phyloP scores from a whole-genome alignment of 1,284 basidiomycete species.

The Mycena sp. region DNA sequence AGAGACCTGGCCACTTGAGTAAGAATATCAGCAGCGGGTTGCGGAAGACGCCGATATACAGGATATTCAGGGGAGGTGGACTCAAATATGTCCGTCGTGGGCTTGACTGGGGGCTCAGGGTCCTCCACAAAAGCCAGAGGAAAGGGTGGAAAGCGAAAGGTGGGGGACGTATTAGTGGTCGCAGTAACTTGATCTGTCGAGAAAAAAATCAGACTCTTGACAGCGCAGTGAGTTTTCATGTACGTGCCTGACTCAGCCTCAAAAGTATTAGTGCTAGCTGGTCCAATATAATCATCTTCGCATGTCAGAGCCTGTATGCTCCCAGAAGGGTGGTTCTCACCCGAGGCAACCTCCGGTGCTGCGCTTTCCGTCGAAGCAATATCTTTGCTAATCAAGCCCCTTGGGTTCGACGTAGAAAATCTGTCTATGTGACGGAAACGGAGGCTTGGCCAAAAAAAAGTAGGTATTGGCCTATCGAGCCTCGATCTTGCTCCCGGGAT shows the following conservation, averaged over 20 bases:
- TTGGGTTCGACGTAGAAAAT: constrained; percentile 1
- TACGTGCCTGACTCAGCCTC: constrained; percentile 1
- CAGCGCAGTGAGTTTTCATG: too few species aligned
- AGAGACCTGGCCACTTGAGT: constrained; percentile 19
- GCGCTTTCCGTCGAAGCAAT: not conserved
- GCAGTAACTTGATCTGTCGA: constrained; percentile 2
- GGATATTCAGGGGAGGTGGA: constrained; percentile 12
- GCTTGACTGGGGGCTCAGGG: not conserved
- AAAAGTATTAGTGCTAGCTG: not conserved
- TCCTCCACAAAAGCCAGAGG: constrained; percentile 15
- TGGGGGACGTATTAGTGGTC: not conserved
- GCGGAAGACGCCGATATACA: constrained; percentile 13
- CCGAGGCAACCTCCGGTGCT: constrained; percentile 5
- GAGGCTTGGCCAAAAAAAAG: constrained; percentile 1
- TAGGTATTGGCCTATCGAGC: constrained; percentile 20
- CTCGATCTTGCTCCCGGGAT: constrained; percentile 28
- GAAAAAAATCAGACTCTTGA: too few species aligned
- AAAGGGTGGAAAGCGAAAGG: constrained; percentile 24
- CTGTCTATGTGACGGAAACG: constrained; percentile 20
- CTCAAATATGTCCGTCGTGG: constrained; percentile 15
- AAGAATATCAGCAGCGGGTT: constrained; percentile 17
- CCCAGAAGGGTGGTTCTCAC: not conserved
- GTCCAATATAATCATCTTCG: too few species aligned
- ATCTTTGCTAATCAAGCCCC: not conserved
- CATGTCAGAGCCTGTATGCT: not conserved